Evolutionary conservation across 371 early-diverging fungal genomes (phyloP).

Genomic region (Mortierella sp.): DNA sequence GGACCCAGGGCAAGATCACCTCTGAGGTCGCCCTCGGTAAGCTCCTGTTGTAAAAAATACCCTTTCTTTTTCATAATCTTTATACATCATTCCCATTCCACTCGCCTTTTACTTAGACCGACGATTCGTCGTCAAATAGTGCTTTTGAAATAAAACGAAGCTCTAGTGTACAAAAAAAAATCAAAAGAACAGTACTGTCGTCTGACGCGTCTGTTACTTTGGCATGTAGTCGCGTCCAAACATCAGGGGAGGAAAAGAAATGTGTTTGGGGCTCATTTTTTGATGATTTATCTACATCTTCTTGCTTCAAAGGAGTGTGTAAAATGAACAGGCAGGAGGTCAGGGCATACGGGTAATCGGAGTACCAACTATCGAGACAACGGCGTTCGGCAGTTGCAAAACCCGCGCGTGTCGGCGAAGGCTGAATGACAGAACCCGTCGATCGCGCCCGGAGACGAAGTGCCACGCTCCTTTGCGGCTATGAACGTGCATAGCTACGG

Average conservation of each 20-base stretch:
- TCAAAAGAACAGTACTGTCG: too few relatives aligned
- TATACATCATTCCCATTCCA: neutral
- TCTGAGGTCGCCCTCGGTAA: constrained; percentile 50
- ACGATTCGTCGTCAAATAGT: neutral
- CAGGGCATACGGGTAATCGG: neutral
- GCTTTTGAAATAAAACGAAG: neutral
- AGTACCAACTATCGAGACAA: neutral
- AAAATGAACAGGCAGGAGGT: too few relatives aligned
- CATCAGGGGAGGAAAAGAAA: too few relatives aligned
- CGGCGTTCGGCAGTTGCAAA: constrained; percentile 8
- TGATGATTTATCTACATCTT: too few relatives aligned
- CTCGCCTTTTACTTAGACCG: neutral
- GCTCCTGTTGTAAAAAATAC: constrained; percentile 37
- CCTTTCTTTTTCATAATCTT: neutral
- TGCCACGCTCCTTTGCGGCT: neutral
- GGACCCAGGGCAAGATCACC: constrained; percentile 43
- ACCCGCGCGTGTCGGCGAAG: too few relatives aligned
- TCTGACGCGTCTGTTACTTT: too few relatives aligned
- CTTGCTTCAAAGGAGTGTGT: too few relatives aligned
- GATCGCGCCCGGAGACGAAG: neutral
- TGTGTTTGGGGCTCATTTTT: too few relatives aligned
- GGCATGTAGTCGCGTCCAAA: too few relatives aligned
- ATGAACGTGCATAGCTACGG: too few relatives aligned
- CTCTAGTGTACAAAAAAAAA: neutral
- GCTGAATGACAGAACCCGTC: too few relatives aligned